A percentile compares a stretch with the other conserved stretches of the same genome.
Evolutionary conservation across 2,329 filamentous ascomycete genomes (phyloP).

Genomic region (Delphinella strobiligena): DNA sequence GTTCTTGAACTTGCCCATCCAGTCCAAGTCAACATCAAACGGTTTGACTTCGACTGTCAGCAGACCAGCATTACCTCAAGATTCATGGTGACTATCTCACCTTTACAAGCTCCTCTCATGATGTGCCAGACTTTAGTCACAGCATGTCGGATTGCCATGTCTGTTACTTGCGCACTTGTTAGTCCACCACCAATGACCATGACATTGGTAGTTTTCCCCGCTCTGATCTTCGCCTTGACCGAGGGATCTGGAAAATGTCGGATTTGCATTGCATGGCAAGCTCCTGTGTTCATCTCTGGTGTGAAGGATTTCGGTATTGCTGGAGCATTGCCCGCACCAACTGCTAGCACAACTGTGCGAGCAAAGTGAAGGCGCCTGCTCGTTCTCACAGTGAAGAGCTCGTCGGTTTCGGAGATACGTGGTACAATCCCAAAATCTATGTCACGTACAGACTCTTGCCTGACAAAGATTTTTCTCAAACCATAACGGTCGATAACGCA

Average conservation of each 20-base stretch:
- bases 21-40: conserved; percentile 64
- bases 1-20: conserved; percentile 77
- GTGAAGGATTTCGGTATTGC: conserved; percentile 24
- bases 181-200: conserved; percentile 65
- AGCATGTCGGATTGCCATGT: conserved; percentile 52
- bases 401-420: conserved; percentile 27
- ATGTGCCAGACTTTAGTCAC: conserved; percentile 58
- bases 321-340: conserved; percentile 56
- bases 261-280: conserved; percentile 55
- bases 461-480: conserved; percentile 41
- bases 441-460: conserved; percentile 47
- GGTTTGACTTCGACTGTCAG: conserved; percentile 45
- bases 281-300: conserved; percentile 24
- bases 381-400: conserved; percentile 54
- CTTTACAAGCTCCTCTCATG: conserved; percentile 46
- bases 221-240: conserved; percentile 42
- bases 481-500: conserved; percentile 28
- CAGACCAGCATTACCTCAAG: too few species aligned
- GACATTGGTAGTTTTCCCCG: conserved; percentile 44
- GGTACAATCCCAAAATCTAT: conserved; percentile 46
- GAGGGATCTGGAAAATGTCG: conserved; percentile 43
- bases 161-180: conserved; percentile 62
- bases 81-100: too few species aligned
- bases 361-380: conserved; percentile 43
- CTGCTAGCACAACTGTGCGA: conserved; percentile 54